phyloP scores from a whole-genome alignment of 2,329 filamentous ascomycete species.

The Colletotrichum echinochloae region DNA sequence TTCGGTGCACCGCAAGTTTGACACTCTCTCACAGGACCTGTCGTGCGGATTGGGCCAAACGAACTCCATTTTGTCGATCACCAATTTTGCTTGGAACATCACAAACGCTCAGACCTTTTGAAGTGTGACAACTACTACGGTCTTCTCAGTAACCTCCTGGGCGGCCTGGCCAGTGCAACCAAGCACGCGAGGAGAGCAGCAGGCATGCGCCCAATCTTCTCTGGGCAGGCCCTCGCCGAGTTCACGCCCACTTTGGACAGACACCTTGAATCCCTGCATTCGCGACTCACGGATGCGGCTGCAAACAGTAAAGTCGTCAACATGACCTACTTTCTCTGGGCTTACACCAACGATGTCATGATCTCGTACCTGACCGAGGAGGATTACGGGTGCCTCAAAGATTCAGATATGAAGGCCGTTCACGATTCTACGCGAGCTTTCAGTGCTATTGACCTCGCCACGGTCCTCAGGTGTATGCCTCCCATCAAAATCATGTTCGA shows the following conservation, averaged over 20 bases:
- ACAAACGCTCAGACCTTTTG: constrained; percentile 36
- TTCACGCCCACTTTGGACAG: constrained; percentile 23
- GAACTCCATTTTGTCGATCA: constrained; percentile 41
- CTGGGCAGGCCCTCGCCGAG: constrained; percentile 31
- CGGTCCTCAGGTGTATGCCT: constrained; percentile 38
- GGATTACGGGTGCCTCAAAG: constrained; percentile 34
- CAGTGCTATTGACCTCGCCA: constrained; percentile 41
- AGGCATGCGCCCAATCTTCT: constrained; percentile 38
- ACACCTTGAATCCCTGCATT: constrained; percentile 24
- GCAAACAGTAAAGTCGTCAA: not conserved
- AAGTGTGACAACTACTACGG: constrained; percentile 42
- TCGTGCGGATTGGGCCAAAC: constrained; percentile 41
- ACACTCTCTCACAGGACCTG: constrained; percentile 22
- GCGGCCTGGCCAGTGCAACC: constrained; percentile 29
- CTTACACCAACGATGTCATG: constrained; percentile 42
- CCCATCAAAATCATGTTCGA: constrained; percentile 37
- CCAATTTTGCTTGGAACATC: constrained; percentile 37
- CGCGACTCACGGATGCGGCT: constrained; percentile 13
- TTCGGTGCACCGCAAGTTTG: not conserved
- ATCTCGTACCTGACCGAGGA: constrained; percentile 39
- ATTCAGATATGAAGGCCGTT: constrained; percentile 21
- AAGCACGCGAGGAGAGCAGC: constrained; percentile 36
- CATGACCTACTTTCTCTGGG: constrained; percentile 36
- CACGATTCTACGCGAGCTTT: constrained; percentile 41
- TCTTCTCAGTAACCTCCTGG: constrained; percentile 36